These are phyloP conservation scores for Penicillium cosmopolitanum DNA, from an alignment of 495 filamentous ascomycete species.

Conservation along the genomic window DNA sequence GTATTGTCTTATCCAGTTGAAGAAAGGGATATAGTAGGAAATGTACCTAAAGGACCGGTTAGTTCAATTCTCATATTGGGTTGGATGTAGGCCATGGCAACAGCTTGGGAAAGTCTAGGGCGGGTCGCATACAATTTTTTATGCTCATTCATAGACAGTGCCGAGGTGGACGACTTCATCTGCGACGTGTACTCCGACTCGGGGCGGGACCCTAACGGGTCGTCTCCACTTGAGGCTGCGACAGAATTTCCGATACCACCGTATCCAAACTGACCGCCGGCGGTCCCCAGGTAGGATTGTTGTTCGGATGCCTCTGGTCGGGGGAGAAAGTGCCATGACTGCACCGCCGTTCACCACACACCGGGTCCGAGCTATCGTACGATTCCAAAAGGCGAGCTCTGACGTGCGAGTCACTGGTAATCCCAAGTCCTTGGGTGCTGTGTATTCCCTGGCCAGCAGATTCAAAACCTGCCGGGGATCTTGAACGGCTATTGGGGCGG, in stretches of 20 bases:
- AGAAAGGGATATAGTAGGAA: conserved; percentile 88
- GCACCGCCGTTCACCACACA: conserved; percentile 55
- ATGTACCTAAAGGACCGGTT: conserved; percentile 68
- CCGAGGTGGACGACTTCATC: conserved; percentile 34
- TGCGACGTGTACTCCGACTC: conserved; percentile 41
- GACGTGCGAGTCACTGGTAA: conserved; percentile 28
- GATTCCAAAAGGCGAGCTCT: conserved; percentile 44
- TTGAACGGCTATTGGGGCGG: conserved; percentile 22
- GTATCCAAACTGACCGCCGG: conserved; percentile 29
- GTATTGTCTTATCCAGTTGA: conserved; percentile 89
- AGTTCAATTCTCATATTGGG: conserved; percentile 12
- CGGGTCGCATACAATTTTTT: conserved; percentile 38
- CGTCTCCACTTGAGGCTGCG: conserved; percentile 18
- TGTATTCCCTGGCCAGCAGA: conserved; percentile 11
- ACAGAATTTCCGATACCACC: conserved; percentile 17
- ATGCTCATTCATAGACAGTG: conserved; percentile 34
- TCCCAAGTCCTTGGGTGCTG: conserved; percentile 18
- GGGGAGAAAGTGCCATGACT: conserved; percentile 81
- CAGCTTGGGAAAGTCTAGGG: neutral
- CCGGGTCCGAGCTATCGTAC: conserved; percentile 39
- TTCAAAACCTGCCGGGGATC: conserved; percentile 3
- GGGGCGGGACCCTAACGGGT: conserved; percentile 21
- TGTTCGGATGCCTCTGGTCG: conserved; percentile 54
- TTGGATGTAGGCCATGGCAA: conserved; percentile 4
- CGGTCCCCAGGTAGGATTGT: conserved; percentile 32